Evolutionary conservation across 768 basidiomycete genomes (phyloP), one percentile per base, ranked within the genome.

Genomic region (Leccinellum rugosiceps): DNA sequence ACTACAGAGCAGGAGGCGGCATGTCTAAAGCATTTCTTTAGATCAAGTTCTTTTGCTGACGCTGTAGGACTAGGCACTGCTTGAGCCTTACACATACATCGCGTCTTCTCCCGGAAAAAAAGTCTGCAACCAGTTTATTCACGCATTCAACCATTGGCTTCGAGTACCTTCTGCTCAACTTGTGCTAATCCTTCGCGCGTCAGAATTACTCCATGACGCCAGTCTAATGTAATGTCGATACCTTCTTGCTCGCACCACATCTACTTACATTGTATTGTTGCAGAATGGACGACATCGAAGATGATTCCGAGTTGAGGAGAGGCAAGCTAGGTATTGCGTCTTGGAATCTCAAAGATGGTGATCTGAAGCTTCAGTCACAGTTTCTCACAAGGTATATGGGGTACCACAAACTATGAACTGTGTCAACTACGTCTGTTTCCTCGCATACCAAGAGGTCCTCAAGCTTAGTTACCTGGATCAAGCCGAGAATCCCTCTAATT

Each of bases 331-430:
- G 90, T 89, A 62, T 31, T n/a, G 15, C 38, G 4, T 57, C n/a
- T 38, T 31, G 34, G 46, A n/a, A 43, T 43, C 11, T 52, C 30
- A 19, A 31, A 13, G 15, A 21, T 4, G 5, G 47, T 17, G 44
- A 31, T 25, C 15, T 58, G 48, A 53, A 35, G 11, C 23, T 0
- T n/a, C 21, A 28, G 15, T 50, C 44, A 17, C n/a, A 87, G 95
- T 94, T n/a, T 86, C 95, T 0, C 95, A 99, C 75, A 93, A 91
- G 78, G 94, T 99, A 63, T 99, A 94, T 65, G 96, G 96, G 3
- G 77, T 97, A 2, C 92, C 96, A 1, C 95, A 98, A 71, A 96
- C 95, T 0, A 94, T 98, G 73, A 99, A 99, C 71, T 85, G 87
- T 3, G 95, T 95, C 1, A 98, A 97, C 73, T 98, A 98, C 65